These are phyloP conservation scores for Macrolepiota fuliginosa DNA, from an alignment of 768 basidiomycete species.

Conservation along the genomic window DNA sequence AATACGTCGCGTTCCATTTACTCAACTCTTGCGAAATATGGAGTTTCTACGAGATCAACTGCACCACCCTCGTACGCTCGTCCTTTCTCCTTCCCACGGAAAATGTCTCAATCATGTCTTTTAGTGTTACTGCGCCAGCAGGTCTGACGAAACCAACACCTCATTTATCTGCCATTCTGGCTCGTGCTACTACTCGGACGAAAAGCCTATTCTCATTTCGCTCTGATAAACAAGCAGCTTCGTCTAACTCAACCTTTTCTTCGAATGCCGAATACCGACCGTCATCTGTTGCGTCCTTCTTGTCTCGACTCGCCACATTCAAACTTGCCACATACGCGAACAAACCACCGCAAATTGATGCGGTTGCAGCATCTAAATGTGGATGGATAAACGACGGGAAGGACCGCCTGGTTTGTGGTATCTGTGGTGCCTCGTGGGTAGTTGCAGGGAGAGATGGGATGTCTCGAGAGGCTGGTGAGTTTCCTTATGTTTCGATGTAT, in stretches of 20 bases:
- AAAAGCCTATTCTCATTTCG: constrained; percentile 49
- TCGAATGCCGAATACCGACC: constrained; percentile 68
- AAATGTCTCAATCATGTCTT: neutral
- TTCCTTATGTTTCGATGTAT: constrained; percentile 14
- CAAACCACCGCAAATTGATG: constrained; percentile 70
- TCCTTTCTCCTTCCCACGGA: neutral
- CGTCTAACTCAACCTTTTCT: constrained; percentile 29
- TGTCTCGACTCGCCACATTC: constrained; percentile 72
- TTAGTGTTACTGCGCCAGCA: constrained; percentile 14
- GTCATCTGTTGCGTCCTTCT: constrained; percentile 71
- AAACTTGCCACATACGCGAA: constrained; percentile 79
- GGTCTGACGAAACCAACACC: constrained; percentile 55
- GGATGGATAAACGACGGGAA: constrained; percentile 86
- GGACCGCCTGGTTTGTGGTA: constrained; percentile 70
- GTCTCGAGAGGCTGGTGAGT: constrained; percentile 73
- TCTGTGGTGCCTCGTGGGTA: constrained; percentile 75
- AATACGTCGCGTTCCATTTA: constrained; percentile 62
- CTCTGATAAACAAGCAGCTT: constrained; percentile 28
- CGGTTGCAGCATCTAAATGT: constrained; percentile 78
- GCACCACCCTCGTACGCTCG: neutral
- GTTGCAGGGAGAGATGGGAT: constrained; percentile 69
- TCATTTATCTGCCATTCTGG: constrained; percentile 67
- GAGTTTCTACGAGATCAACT: constrained; percentile 30
- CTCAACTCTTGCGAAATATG: constrained; percentile 77
- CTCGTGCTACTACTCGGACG: constrained; percentile 59